Evolutionary conservation across 2,329 filamentous ascomycete genomes (phyloP).

Genomic region (Cordyceps sp.): DNA sequence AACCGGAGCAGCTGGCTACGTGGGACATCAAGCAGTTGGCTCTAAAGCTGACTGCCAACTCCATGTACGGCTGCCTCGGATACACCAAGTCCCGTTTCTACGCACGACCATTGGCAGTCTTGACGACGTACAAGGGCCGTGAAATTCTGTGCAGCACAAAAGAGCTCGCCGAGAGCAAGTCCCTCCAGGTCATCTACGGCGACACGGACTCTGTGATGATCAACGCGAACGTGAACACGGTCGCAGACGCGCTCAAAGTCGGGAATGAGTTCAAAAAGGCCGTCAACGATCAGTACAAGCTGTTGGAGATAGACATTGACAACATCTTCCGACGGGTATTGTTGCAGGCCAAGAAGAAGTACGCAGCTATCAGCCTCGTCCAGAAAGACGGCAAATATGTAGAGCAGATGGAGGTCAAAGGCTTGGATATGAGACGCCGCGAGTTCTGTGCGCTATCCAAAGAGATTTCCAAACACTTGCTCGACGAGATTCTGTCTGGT

Average conservation of each 20-base stretch:
- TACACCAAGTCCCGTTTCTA: constrained; percentile 97
- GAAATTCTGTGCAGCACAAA: constrained; percentile 95
- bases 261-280: constrained; percentile 89
- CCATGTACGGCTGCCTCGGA: constrained; percentile 97
- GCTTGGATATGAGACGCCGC: constrained; percentile 91
- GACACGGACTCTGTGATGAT: constrained; percentile 99
- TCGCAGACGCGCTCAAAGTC: constrained; percentile 77
- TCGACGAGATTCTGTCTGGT: constrained; percentile 90
- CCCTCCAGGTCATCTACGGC: constrained; percentile 92
- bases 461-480: constrained; percentile 74
- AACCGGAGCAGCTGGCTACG: constrained; percentile 69
- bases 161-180: constrained; percentile 79
- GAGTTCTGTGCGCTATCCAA: constrained; percentile 95
- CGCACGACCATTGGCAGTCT: constrained; percentile 80
- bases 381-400: constrained; percentile 78
- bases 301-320: constrained; percentile 96
- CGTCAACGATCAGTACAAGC: constrained; percentile 83
- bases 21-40: constrained; percentile 99
- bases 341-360: constrained; percentile 97
- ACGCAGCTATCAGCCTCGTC: constrained; percentile 87
- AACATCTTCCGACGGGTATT: constrained; percentile 89
- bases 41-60: constrained; percentile 93
- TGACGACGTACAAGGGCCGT: constrained; percentile 93
- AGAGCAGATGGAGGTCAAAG: constrained; percentile 95
- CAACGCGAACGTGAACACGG: constrained; percentile 92